phyloP scores from a whole-genome alignment of 805 yeast genomes.

The Kodamaea neixiangensis region DNA sequence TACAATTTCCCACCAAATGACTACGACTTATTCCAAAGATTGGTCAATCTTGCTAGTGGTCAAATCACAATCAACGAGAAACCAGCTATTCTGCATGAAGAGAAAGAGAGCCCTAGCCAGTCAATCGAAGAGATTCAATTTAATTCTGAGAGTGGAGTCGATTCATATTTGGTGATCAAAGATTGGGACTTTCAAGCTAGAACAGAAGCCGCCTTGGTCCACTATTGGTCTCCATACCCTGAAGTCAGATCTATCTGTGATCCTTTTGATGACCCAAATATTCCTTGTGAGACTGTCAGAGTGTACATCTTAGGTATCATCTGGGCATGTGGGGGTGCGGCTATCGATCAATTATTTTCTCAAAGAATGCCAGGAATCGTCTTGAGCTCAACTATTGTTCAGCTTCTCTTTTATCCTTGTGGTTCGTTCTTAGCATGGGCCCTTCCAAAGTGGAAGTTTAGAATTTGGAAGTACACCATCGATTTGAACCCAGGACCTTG shows the following conservation, averaged over 20 bases:
- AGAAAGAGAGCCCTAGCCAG: neutral
- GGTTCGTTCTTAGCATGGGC: conserved; percentile 36
- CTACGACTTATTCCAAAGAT: conserved; percentile 30
- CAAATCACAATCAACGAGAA: neutral
- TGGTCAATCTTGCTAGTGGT: conserved; percentile 13
- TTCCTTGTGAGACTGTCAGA: conserved; percentile 54
- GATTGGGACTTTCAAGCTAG: conserved; percentile 40
- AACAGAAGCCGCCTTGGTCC: conserved; percentile 40
- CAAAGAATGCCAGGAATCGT: conserved; percentile 53
- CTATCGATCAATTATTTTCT: conserved; percentile 56
- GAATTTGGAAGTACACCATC: conserved; percentile 36
- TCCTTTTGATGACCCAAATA: conserved; percentile 50
- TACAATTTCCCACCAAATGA: conserved; percentile 45
- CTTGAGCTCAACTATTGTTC: conserved; percentile 45
- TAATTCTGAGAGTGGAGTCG: neutral
- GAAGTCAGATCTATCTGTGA: conserved; percentile 43
- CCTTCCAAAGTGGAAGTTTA: conserved; percentile 39
- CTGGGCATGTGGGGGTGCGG: conserved; percentile 55
- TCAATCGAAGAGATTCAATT: too few relatives aligned
- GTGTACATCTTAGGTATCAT: conserved; percentile 54
- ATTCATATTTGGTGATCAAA: conserved; percentile 7
- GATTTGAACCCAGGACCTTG: conserved; percentile 64
- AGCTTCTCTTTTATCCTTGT: conserved; percentile 47
- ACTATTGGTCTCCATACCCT: conserved; percentile 44
- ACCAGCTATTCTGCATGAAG: neutral